These are phyloP conservation scores for Amyloporia xantha DNA, from an alignment of 768 basidiomycete genomes.

Conservation along the genomic window DNA sequence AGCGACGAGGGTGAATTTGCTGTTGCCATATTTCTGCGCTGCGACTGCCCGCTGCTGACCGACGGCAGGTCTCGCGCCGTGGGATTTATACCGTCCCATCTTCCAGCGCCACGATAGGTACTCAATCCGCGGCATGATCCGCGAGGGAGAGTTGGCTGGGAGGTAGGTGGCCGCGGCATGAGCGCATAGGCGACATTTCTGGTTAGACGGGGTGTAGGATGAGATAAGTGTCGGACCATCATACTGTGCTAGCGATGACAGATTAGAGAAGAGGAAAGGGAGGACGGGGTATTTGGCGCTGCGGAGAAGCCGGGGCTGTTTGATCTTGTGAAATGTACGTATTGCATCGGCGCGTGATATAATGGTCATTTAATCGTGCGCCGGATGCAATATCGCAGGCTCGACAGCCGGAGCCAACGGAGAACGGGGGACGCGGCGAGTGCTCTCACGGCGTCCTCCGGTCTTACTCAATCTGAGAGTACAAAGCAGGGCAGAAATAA, in stretches of 20 bases:
- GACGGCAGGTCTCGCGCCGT: neutral
- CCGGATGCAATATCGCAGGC: too few relatives aligned
- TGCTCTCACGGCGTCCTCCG: too few relatives aligned
- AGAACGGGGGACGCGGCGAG: too few relatives aligned
- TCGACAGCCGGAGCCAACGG: too few relatives aligned
- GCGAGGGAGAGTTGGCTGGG: neutral
- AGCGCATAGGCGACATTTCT: neutral
- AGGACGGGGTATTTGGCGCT: neutral
- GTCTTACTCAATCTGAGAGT: too few relatives aligned
- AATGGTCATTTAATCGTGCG: too few relatives aligned
- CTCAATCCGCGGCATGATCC: neutral
- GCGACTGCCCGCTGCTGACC: neutral
- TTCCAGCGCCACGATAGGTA: neutral
- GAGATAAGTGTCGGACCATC: constrained; percentile 1
- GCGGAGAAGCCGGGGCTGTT: too few relatives aligned
- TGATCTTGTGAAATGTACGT: too few relatives aligned
- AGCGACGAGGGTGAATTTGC: constrained; percentile 12
- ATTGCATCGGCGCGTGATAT: too few relatives aligned
- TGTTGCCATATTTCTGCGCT: constrained; percentile 14
- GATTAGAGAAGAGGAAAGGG: neutral
- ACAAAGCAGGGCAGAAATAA: too few relatives aligned
- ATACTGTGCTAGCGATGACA: neutral
- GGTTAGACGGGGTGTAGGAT: neutral
- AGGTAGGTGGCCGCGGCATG: neutral
- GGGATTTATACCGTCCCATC: neutral